Evolutionary conservation across 768 basidiomycete genomes (phyloP), one percentile per base, ranked within the genome.

Genomic region (Amanita rubescens): DNA sequence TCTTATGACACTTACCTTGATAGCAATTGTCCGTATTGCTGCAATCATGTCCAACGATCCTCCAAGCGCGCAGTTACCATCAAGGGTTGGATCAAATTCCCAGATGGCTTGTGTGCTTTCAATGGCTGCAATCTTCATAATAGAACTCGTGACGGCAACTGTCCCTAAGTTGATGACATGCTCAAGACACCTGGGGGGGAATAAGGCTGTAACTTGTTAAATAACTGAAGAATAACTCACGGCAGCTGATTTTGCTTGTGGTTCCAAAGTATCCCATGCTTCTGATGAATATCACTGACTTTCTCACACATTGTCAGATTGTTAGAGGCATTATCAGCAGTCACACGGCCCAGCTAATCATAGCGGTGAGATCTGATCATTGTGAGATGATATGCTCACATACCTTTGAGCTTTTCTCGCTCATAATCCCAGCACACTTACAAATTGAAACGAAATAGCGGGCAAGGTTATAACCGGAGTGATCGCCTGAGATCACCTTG

Each of bases 21-120:
- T 60, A 1, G 63, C 60, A 1, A 69, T 52, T 0, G 65, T 71
- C 0, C 57, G 50, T 1, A 70, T 60, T 0, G 65, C 57, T 0
- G 68, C 62, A 32, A 72, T 62, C 2, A 67, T 63, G 53, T 71
- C 62, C 0, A 70, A 55, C 0, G 61, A 66, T 17, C 62, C 58
- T 7, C 60, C 59, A 17, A 64, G 56, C 4, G 70, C 59, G 7
- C 54, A 50, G 49, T 70, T 70, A 25, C 56, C 55, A 2, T 39
- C 12, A 1, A 56, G 27, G 0, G 15, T 20, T 0, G 68, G 69
- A 25, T 72, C 63, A 53, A 64, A 71, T 15, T 68, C 65, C 69
- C 67, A 72, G 14, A 72, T 71, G 0, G 67, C 66, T 0, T 51
- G 59, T 11, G 59, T 46, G 0, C 56, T 69, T 38, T 69, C 64